Evolutionary conservation across 1,139 yeast genomes (phyloP).

Genomic region (Nadsonia commutata): DNA sequence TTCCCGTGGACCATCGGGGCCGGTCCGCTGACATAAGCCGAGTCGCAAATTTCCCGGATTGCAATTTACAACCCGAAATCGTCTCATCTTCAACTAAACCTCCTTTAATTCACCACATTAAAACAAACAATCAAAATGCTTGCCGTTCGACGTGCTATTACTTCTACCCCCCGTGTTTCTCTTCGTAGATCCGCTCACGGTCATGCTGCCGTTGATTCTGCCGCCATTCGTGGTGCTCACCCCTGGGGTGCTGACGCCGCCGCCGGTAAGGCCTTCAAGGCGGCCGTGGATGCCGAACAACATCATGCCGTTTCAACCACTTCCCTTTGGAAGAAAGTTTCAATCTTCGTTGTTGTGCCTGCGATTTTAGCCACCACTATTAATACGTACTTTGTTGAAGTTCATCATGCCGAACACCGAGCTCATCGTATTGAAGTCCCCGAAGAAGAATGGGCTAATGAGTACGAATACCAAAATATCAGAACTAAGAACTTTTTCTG

Average conservation of each 20-base stretch:
- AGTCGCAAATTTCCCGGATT: too few species aligned
- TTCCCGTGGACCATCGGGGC: too few species aligned
- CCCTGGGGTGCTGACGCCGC: conserved; percentile 25
- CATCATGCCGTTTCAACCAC: conserved; percentile 72
- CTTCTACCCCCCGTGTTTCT: conserved; percentile 7
- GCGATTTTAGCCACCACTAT: conserved; percentile 61
- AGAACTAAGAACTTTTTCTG: conserved; percentile 80
- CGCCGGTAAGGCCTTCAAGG: conserved; percentile 40
- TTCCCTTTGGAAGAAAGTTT: conserved; percentile 71
- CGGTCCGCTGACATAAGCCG: too few species aligned
- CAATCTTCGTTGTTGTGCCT: conserved; percentile 69
- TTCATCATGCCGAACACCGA: conserved; percentile 82
- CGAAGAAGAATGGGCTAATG: conserved; percentile 87
- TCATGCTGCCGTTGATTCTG: conserved; percentile 8
- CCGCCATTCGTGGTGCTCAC: conserved; percentile 22
- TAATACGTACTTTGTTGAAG: conserved; percentile 69
- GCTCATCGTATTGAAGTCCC: conserved; percentile 47
- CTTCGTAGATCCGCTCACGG: conserved; percentile 11
- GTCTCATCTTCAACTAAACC: too few species aligned
- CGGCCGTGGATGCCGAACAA: conserved; percentile 40
- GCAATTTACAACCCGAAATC: too few species aligned
- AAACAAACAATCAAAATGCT: conserved; percentile 4
- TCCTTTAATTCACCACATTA: too few species aligned
- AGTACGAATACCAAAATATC: conserved; percentile 80
- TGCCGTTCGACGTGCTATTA: conserved; percentile 6